A percentile compares a stretch with the other conserved stretches of the same genome.
Conservation (phyloP, 148 eudicot species). For the Rhododendron mucronatum region DNA sequence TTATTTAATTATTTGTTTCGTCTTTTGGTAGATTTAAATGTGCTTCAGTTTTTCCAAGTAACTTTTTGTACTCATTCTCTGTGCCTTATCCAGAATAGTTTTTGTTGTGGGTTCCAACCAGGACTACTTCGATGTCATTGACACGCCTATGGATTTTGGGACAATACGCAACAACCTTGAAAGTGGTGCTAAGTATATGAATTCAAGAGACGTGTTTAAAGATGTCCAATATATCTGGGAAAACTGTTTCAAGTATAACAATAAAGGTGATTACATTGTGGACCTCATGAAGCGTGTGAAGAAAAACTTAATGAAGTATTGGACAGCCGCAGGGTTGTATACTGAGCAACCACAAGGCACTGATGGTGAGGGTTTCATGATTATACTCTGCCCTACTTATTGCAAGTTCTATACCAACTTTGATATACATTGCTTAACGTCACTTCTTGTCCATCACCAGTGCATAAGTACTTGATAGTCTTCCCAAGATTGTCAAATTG, state of each 20-base stretch:
- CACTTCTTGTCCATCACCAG: background rate
- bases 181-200: slow-evolving; percentile 70
- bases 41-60: background rate
- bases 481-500: background rate
- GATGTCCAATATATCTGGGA: slow-evolving; percentile 87
- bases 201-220: slow-evolving; percentile 70
- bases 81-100: background rate
- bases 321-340: slow-evolving; percentile 77
- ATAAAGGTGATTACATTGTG: slow-evolving; percentile 85
- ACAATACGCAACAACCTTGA: slow-evolving; percentile 81
- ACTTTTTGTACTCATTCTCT: no score
- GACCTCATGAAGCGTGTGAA: slow-evolving; percentile 96
- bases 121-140: slow-evolving; percentile 94
- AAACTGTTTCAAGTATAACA: slow-evolving; percentile 84
- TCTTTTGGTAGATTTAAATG: background rate
- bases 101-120: slow-evolving; percentile 19
- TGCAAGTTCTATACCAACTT: background rate
- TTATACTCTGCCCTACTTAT: background rate
- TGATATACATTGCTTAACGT: background rate
- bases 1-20: background rate
- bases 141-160: slow-evolving; percentile 97
- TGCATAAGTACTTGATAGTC: background rate
- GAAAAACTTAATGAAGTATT: slow-evolving; percentile 72
- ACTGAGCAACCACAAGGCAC: slow-evolving; percentile 46
- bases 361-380: slow-evolving; percentile 27